Evolutionary conservation across 1,284 basidiomycete species (phyloP), one percentile per base, ranked within the genome.

Genomic region (Ustilago lituana): DNA sequence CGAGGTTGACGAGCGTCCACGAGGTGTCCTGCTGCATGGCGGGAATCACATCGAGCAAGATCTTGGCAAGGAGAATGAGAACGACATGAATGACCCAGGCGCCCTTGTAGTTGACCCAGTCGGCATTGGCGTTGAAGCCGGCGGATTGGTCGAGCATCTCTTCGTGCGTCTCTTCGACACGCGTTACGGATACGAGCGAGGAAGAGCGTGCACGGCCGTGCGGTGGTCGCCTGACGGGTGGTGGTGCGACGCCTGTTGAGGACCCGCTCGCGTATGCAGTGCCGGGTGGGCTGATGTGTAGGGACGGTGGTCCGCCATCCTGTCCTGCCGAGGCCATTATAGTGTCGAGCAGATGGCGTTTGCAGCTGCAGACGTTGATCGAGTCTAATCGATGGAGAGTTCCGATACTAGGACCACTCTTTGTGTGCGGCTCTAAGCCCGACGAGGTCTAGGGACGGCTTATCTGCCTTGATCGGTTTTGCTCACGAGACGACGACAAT

Each of bases 1-100:
- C 84, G 45, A 98, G 84, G 82, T 97, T 97, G 71, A 94, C 92
- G 26, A 94, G 86, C 9, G 95, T 96, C 95, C 95, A 99, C 81
- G 92, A 93, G 37, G 94, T 86, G 84, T 98, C 90, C 82, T 93
- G 92, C 11, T 89, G 89, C 88, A 98, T 94, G 33, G 93, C 92
- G 0, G 95, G 95, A 40, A 98, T 87, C 23, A 91, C 91, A 84
- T 98, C 95, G 70, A 99, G 88, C 70, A 96, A 86, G 65, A 98
- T 88, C 85, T 98, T 98, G 58, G 92, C 94, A 32, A 88, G 84
- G 46, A 91, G 85, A 77, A 98, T 94, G 76, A 98, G 88, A 24
- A 98, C 90, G 49, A 95, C 88, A 83, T 99, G 95, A 69, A 99
- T 98, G 74, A 95, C 85, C 95, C 95, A 98, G 67, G 96, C 95